A percentile compares a stretch with the other conserved stretches of the same genome.
Conservation (phyloP, 352 stramenopile genomes). For the Globisporangium orthogonon region DNA sequence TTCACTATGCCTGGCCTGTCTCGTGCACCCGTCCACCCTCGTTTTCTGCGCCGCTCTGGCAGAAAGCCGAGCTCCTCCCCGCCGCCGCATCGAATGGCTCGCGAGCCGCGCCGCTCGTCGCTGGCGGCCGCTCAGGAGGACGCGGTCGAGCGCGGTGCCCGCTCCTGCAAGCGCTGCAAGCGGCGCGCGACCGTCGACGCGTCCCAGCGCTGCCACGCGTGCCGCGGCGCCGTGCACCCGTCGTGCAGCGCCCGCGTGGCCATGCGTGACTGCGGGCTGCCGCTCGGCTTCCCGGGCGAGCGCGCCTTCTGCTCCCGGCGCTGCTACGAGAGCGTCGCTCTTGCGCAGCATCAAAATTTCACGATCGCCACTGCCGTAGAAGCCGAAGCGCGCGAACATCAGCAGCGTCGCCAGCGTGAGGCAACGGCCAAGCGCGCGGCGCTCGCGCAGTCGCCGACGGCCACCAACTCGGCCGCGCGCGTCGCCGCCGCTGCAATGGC, state of each 20-base stretch:
- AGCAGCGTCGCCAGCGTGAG: background rate
- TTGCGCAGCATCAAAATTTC: slow-evolving; percentile 5
- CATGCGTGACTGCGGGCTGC: slow-evolving; percentile 25
- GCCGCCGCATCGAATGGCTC: no score
- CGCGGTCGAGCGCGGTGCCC: background rate
- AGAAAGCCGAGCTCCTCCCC: no score
- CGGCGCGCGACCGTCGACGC: slow-evolving; percentile 12
- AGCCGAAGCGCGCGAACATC: slow-evolving; percentile 3
- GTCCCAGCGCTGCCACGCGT: slow-evolving; percentile 30
- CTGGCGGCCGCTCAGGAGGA: no score
- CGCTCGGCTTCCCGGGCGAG: slow-evolving; percentile 24
- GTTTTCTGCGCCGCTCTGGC: no score
- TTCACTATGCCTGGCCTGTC: no score
- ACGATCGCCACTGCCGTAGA: no score
- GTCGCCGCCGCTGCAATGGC: no score
- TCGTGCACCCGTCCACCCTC: no score
- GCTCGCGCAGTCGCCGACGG: background rate
- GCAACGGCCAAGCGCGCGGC: no score
- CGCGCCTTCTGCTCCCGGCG: slow-evolving; percentile 31
- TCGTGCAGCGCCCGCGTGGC: slow-evolving; percentile 32
- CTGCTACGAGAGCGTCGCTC: slow-evolving; percentile 27
- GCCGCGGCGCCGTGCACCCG: slow-evolving; percentile 25
- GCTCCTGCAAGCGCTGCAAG: background rate
- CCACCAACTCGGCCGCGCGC: no score
- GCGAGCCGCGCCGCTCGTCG: no score